Evolutionary conservation across 164 flowering plant genomes (phyloP).

Genomic region (Vitis cinerea): DNA sequence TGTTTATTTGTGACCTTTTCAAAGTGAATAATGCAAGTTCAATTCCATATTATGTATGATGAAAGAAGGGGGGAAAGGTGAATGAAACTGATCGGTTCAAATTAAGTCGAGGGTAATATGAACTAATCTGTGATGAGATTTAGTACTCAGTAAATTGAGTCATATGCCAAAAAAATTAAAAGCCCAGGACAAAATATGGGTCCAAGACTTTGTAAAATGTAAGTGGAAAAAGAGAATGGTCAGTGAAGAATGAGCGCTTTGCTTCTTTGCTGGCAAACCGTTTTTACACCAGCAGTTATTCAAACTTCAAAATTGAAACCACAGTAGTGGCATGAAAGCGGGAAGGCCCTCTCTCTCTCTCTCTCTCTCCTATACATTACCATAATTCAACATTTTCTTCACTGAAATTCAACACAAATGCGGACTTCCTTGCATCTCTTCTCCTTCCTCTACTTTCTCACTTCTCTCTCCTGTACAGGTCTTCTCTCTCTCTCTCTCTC

Average conservation of each 20-base stretch:
- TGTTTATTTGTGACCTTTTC: too few species aligned
- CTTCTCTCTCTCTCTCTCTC: neutral
- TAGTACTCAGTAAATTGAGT: too few species aligned
- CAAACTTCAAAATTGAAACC: neutral
- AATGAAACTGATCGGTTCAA: too few species aligned
- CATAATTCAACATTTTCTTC: neutral
- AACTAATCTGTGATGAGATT: too few species aligned
- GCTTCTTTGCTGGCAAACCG: neutral
- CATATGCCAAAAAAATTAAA: too few species aligned
- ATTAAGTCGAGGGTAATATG: too few species aligned
- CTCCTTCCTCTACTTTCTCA: slow-evolving; percentile 10
- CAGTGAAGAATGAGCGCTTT: neutral
- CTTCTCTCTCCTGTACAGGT: slow-evolving; percentile 21
- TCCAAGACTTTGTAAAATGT: too few species aligned
- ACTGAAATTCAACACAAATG: slow-evolving; percentile 10
- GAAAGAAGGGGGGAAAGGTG: too few species aligned
- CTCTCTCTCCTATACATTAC: neutral
- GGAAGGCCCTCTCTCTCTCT: neutral
- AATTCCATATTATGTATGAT: too few species aligned
- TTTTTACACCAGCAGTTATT: slow-evolving; percentile 3
- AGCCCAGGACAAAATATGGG: too few species aligned
- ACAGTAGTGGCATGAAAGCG: neutral
- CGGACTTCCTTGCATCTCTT: slow-evolving; percentile 11
- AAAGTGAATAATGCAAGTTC: too few species aligned
- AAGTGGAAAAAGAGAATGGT: too few species aligned